phyloP scores from a whole-genome alignment of 1,284 basidiomycete genomes.

The Limonomyces culmigenus region DNA sequence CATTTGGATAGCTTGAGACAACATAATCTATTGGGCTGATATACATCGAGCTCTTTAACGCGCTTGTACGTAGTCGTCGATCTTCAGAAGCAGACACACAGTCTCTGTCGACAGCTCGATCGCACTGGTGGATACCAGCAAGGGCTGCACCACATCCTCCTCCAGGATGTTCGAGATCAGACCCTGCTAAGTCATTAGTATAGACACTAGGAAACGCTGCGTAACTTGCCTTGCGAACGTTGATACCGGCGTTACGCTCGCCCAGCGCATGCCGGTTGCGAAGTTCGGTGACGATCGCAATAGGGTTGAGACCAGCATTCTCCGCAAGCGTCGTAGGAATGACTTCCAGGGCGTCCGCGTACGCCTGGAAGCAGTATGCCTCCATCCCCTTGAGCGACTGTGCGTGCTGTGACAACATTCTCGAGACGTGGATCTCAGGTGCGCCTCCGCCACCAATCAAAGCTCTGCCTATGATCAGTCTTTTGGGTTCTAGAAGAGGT shows the following conservation, averaged over 20 bases:
- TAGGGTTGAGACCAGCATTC: slow-evolving; percentile 96
- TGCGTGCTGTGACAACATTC: slow-evolving; percentile 80
- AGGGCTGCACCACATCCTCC: slow-evolving; percentile 94
- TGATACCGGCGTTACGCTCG: slow-evolving; percentile 93
- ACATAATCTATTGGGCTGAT: too few species aligned
- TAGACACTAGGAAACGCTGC: background rate
- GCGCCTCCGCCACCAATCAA: slow-evolving; percentile 95
- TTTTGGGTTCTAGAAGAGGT: background rate
- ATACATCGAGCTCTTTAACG: slow-evolving; percentile 24
- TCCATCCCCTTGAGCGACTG: slow-evolving; percentile 97
- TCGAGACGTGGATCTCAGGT: slow-evolving; percentile 97
- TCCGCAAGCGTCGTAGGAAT: slow-evolving; percentile 97
- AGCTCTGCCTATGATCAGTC: slow-evolving; percentile 36
- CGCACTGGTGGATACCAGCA: slow-evolving; percentile 91
- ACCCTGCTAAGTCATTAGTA: slow-evolving; percentile 33
- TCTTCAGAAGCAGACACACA: slow-evolving; percentile 89
- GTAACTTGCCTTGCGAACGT: slow-evolving; percentile 74
- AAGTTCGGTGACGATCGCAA: slow-evolving; percentile 95
- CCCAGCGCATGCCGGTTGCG: slow-evolving; percentile 94
- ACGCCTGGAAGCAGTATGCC: slow-evolving; percentile 98
- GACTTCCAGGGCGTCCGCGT: slow-evolving; percentile 94
- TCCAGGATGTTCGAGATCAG: slow-evolving; percentile 93
- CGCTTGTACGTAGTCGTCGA: slow-evolving; percentile 87
- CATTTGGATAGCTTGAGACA: too few species aligned
- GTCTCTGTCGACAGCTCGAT: slow-evolving; percentile 95